Evolutionary conservation across 768 basidiomycete species (phyloP), one percentile per base, ranked within the genome.

Genomic region (Trametes meyenii): DNA sequence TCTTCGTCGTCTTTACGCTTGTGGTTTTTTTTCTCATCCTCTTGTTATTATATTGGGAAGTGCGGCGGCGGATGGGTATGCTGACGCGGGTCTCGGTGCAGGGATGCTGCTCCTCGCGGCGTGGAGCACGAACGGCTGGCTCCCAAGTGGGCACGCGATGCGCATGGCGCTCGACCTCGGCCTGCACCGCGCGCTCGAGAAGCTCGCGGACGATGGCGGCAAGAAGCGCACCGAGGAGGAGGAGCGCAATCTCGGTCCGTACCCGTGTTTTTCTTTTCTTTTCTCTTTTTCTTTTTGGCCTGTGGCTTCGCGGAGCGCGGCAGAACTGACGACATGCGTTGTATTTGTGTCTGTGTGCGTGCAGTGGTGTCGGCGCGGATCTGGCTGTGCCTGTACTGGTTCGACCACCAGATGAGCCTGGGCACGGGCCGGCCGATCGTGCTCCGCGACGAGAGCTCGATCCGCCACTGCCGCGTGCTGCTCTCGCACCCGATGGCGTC

Each of bases 371-470:
- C 94, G 62, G 92, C 94, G 2, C 83, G 95, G 52, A 94, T 96
- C 63, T 97, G 94, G 94, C 79, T 96, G 61, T 95, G 94, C 71
- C 82, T 96, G 44, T 96, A 96, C 72, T 94, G 94, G 92, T 94
- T 96, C 69, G 95, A 96, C 77, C 94, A 95, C 76, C 91, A 95
- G 92, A 91, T 95, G 87, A 94, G 92, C 73, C 78, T 97, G 61
- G 94, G 93, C 4, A 96, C 92, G 6, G 95, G 94, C 50, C 85
- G 94, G 39, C 95, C 95, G 6, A 87, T 96, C 58, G 86, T 97
- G 38, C 77, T 98, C 29, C 85, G 94, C 55, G 95, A 96, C 67
- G 94, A 97, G 74, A 87, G 79, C 61, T 94, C 90, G 23, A 91
- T 96, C 66, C 82, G 85, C 48, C 88, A 95, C 66, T 95, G 93